Conservation (phyloP, 108 stramenopile genomes). For the Cyclotella sp. region DNA sequence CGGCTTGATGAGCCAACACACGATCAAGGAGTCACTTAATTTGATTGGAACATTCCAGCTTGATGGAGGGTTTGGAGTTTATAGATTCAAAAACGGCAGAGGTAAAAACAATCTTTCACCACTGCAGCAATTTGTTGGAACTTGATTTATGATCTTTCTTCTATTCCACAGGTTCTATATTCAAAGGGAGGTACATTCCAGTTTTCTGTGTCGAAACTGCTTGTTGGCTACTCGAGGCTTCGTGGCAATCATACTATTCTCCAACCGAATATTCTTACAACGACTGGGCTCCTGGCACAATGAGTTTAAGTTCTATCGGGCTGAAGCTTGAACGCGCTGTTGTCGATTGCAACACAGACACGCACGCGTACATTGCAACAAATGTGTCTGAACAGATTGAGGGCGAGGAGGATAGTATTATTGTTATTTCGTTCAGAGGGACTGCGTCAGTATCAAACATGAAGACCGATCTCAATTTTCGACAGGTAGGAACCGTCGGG, state of each 20-base stretch:
- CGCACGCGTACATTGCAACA: constrained; percentile 74
- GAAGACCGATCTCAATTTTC: constrained; percentile 76
- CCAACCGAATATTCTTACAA: constrained; percentile 57
- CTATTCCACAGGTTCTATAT: constrained; percentile 48
- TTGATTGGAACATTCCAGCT: constrained; percentile 55
- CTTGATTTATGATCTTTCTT: background rate
- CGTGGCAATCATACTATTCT: constrained; percentile 93
- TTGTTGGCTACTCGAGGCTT: constrained; percentile 85
- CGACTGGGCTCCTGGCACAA: constrained; percentile 64
- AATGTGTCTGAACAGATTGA: constrained; percentile 72
- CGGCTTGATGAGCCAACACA: constrained; percentile 49
- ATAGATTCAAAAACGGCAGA: constrained; percentile 38
- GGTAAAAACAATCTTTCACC: background rate
- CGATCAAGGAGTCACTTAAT: constrained; percentile 50
- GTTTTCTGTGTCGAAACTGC: constrained; percentile 91
- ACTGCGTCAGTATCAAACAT: constrained; percentile 81
- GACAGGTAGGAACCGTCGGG: constrained; percentile 50
- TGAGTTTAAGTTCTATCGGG: constrained; percentile 79
- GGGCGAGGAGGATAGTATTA: constrained; percentile 87
- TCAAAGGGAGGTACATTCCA: constrained; percentile 69
- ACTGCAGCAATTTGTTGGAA: too few species aligned
- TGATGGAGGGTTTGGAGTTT: constrained; percentile 32
- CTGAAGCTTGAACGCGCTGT: constrained; percentile 75
- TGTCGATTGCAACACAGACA: constrained; percentile 75
- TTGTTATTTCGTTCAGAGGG: constrained; percentile 91